These are phyloP conservation scores for Aspergillus sp. DNA, from an alignment of 2,329 filamentous ascomycete genomes.

Conservation along the genomic window DNA sequence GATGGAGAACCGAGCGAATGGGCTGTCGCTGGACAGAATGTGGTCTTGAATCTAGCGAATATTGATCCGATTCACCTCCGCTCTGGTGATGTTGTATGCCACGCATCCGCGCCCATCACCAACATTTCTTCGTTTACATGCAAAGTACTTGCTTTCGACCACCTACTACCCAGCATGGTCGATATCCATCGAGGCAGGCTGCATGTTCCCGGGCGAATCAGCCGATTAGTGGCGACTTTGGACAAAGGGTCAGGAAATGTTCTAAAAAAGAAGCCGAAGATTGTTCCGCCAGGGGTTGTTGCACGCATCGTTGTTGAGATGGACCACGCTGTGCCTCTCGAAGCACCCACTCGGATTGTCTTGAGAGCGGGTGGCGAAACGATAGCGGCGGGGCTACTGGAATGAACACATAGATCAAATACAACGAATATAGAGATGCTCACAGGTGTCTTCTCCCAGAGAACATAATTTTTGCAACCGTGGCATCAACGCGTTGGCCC, in stretches of 20 bases:
- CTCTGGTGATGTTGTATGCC: constrained; percentile 85
- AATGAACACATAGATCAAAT: constrained; percentile 43
- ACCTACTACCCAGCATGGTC: constrained; percentile 83
- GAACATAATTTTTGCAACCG: neutral
- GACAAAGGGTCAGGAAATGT: constrained; percentile 79
- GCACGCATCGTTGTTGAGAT: constrained; percentile 78
- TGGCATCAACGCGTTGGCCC: neutral
- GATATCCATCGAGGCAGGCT: constrained; percentile 87
- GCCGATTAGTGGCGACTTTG: constrained; percentile 71
- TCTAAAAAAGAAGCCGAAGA: constrained; percentile 80
- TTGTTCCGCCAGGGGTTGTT: constrained; percentile 78
- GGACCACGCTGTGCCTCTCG: constrained; percentile 74
- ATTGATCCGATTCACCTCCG: constrained; percentile 84
- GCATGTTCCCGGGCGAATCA: constrained; percentile 76
- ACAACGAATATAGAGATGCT: neutral
- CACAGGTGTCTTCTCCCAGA: neutral
- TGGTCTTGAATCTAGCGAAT: constrained; percentile 79
- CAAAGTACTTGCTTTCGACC: constrained; percentile 87
- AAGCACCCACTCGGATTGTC: constrained; percentile 78
- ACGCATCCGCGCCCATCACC: constrained; percentile 66
- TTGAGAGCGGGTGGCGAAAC: constrained; percentile 80
- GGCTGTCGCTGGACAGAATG: constrained; percentile 91
- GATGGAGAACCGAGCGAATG: constrained; percentile 77
- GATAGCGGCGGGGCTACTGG: constrained; percentile 83
- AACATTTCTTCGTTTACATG: constrained; percentile 76